phyloP scores from a whole-genome alignment of 345 rosid species.

The Clausena lansium region DNA sequence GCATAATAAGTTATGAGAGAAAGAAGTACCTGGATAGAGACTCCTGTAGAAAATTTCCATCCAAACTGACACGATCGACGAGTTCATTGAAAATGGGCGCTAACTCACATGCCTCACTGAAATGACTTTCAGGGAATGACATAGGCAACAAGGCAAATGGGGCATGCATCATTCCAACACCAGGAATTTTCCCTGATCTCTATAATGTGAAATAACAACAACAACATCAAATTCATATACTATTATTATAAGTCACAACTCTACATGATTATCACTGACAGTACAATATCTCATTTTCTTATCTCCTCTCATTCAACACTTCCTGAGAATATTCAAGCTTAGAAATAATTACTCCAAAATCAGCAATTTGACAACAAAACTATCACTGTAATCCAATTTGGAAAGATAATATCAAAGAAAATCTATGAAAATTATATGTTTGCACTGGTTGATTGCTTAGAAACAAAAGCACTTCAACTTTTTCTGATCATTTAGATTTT shows the following conservation, averaged over 20 bases:
- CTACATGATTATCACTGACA: not conserved
- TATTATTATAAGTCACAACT: not conserved
- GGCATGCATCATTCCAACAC: slow-evolving; percentile 91
- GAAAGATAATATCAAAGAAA: not conserved
- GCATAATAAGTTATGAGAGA: not conserved
- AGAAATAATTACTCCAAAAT: not conserved
- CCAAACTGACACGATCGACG: slow-evolving; percentile 92
- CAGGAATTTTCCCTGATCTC: slow-evolving; percentile 89
- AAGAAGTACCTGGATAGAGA: slow-evolving; percentile 66
- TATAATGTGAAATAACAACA: slow-evolving; percentile 21
- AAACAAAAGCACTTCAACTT: not conserved
- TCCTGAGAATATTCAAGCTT: not conserved
- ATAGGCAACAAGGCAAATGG: slow-evolving; percentile 80
- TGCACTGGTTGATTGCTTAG: not conserved
- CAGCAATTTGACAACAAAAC: not conserved
- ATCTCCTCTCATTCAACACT: not conserved
- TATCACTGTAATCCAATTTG: not conserved
- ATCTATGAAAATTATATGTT: too few relatives aligned
- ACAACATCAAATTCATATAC: slow-evolving; percentile 5
- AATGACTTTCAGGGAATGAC: slow-evolving; percentile 65
- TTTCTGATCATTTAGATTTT: not conserved
- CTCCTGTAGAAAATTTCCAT: slow-evolving; percentile 79
- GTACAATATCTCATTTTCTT: slow-evolving; percentile 2
- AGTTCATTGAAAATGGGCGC: slow-evolving; percentile 94
- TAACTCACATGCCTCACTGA: slow-evolving; percentile 83